Conservation (phyloP, 2,329 filamentous ascomycete genomes). For the Didymosphaeria variabile region DNA sequence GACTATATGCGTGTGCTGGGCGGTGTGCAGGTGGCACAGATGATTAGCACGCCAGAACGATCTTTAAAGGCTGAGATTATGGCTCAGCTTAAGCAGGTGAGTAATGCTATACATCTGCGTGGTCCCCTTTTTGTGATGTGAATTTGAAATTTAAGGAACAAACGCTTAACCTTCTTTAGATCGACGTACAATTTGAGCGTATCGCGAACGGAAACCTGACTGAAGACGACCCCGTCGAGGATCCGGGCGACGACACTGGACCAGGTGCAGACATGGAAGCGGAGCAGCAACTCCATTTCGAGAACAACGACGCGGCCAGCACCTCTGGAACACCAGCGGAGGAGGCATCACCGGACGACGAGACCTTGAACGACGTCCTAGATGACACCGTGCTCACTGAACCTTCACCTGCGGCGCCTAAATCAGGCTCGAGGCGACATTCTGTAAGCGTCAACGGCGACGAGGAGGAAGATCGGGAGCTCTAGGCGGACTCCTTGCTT, state of each 20-base stretch:
- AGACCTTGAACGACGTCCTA: background rate
- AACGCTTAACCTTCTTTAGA: background rate
- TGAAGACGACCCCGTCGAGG: background rate
- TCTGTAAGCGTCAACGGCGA: background rate
- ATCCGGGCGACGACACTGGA: slow-evolving; percentile 9
- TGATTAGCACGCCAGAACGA: slow-evolving; percentile 25
- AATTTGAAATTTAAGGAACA: background rate
- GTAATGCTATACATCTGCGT: background rate
- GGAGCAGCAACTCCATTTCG: background rate
- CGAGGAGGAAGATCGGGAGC: slow-evolving; percentile 16
- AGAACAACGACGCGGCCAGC: background rate
- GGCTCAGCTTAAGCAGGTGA: slow-evolving; percentile 23
- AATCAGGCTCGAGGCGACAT: background rate
- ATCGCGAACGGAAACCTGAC: slow-evolving; percentile 32
- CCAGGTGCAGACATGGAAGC: slow-evolving; percentile 4
- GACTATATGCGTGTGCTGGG: slow-evolving; percentile 52
- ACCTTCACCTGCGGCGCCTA: background rate
- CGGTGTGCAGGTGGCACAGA: slow-evolving; percentile 25
- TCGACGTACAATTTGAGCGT: slow-evolving; percentile 34
- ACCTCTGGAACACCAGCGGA: background rate
- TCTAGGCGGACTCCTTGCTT: slow-evolving; percentile 11
- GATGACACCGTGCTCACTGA: background rate
- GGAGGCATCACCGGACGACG: background rate
- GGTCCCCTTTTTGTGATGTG: background rate
- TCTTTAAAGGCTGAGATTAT: slow-evolving; percentile 27